Conservation (phyloP, 2,329 filamentous ascomycete genomes). For the Claviceps capensis region DNA sequence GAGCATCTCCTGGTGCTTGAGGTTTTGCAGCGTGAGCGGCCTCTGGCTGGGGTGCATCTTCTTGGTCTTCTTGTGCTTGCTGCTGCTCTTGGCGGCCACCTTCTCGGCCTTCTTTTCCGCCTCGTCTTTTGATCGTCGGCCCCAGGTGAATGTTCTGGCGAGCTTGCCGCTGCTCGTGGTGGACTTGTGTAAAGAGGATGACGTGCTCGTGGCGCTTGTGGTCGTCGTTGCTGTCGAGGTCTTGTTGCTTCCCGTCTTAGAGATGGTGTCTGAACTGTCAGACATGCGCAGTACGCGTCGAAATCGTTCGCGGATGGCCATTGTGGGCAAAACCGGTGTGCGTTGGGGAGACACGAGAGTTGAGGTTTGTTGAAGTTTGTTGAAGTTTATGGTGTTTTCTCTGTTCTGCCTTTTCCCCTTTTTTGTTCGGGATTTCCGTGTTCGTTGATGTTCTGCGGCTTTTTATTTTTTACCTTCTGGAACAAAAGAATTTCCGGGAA, state of each 20-base stretch:
- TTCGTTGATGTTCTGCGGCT: neutral
- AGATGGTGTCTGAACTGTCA: conserved; percentile 15
- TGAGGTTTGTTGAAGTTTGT: neutral
- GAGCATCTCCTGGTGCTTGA: conserved; percentile 33
- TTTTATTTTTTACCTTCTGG: neutral
- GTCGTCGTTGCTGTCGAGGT: conserved; percentile 10
- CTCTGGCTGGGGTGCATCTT: conserved; percentile 29
- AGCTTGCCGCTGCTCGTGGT: conserved; percentile 16
- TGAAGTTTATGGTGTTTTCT: neutral
- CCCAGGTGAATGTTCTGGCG: conserved; percentile 19
- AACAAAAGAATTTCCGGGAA: neutral
- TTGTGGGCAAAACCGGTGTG: conserved; percentile 10
- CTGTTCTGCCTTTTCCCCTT: neutral
- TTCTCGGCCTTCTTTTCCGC: conserved; percentile 7
- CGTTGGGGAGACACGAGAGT: no score
- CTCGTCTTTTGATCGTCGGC: conserved; percentile 9
- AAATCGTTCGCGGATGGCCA: conserved; percentile 29
- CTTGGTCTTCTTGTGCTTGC: conserved; percentile 13
- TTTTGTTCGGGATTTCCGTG: neutral
- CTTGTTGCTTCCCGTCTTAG: conserved; percentile 17
- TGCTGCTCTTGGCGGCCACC: conserved; percentile 5
- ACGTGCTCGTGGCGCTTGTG: conserved; percentile 15
- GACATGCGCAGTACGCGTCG: conserved; percentile 27
- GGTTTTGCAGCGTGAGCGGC: conserved; percentile 30
- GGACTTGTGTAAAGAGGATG: conserved; percentile 17